Base-by-base conservation (phyloP, 2,329 filamentous ascomycete genomes). In the Talaromyces pinophilus region DNA sequence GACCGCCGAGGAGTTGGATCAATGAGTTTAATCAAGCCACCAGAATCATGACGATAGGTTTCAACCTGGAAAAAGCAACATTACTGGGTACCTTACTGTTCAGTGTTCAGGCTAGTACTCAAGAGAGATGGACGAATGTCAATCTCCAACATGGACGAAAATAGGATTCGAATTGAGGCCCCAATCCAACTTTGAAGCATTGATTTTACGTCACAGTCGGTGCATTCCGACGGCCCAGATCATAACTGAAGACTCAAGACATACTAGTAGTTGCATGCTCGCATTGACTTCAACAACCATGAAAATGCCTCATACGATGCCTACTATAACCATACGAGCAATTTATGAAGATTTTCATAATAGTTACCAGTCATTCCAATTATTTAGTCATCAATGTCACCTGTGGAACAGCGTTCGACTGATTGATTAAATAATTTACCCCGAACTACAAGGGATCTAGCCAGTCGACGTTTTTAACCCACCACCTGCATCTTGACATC, bases 11-110 rank as follows among this genome's bases (percentile, higher is more conserved):
- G 19, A 62, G 17, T 28, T 22, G n/a, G 28, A 25, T 35, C 30
- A 52, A 62, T 52, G 46, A 62, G 46, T 35, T 52, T 62, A 54
- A 42, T 54, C 33, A 38, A 62, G 46, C 60, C 60, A 50, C 60
- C 60, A 28, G 38, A 10, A 54, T 28, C 46, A 10, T 52, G 10
- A 35, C 11, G 5, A 38, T n/a, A 35, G 5, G n/a, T 40, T 10
- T 57, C 4, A 17, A 57, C n/a, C 19, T 13, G 30, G 54, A 11
- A 17, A 25, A 55, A 38, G 54, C 54, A 57, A 38, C n/a, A 22
- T 57, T 7, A 57, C 40, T 57, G 54, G 33, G 33, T 15, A 17
- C n/a, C n/a, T 7, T 38, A 57, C 2, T 15, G 54, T 57, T 54
- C 54, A 57, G 19, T 11, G 19, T 22, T 48, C 44, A 46, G 8